Evolutionary conservation across 805 yeast species (phyloP), one percentile per base, ranked within the genome.

Genomic region (Wickerhamiella kurtzmanii): DNA sequence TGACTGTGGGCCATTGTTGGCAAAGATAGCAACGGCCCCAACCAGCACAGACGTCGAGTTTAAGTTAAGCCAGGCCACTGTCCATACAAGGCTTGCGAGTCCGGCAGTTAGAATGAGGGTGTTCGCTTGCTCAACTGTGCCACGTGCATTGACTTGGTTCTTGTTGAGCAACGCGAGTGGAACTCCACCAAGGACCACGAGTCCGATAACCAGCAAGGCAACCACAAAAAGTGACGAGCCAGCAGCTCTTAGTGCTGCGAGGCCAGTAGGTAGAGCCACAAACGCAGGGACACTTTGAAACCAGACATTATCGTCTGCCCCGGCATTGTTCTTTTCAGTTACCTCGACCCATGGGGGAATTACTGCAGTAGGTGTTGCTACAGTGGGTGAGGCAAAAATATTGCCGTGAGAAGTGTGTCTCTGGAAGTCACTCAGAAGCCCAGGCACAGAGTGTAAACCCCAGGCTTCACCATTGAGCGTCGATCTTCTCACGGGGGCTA

Each of bases 391-490:
- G 32, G 32, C 32, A 25, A 6, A 25, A 17, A 36, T n/a, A n/a
- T 36, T n/a, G 38, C 38, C 21, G 43, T 56, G 64, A 22, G 64
- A 59, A 1, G 66, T 60, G 50, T 63, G 66, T 16, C 65, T 43
- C 47, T 60, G 62, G 51, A 63, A 63, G 48, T 63, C 66, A 9
- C 57, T 56, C 35, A 63, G 56, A 54, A 63, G 55, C 6, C 59
- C 55, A 1, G 67, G 66, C 4, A 63, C 67, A 8, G 64, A 57
- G 46, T 50, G 61, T 32, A 63, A 50, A 15, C 67, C 67, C 67
- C 67, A 63, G 15, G 55, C 56, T 39, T 60, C 63, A 11, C 60
- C 55, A 2, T 55, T 48, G 3, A 51, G 41, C 15, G 59, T 59
- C 16, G 56, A 47, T 2, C 63, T 54, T 20, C 65, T 54, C 13